Evolutionary conservation across 306 rosid species (phyloP).

Genomic region (Quercus berberidifolia): DNA sequence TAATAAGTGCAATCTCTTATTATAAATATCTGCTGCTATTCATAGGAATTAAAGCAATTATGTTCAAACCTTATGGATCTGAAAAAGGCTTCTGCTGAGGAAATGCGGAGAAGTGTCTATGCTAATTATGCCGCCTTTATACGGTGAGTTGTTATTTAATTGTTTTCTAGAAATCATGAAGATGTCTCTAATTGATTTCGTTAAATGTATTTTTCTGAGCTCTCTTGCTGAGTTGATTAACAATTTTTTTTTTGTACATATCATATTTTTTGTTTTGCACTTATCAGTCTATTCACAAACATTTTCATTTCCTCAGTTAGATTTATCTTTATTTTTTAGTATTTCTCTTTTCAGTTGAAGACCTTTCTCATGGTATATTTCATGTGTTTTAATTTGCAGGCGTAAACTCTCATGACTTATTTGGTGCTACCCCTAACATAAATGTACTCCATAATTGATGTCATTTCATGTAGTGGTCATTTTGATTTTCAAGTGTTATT

Average conservation of each 20-base stretch:
- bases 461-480: neutral
- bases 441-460: neutral
- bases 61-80: slow-evolving; percentile 80
- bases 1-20: slow-evolving; percentile 2
- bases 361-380: neutral
- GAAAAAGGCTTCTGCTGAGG: slow-evolving; percentile 94
- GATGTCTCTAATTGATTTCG: neutral
- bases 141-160: slow-evolving; percentile 52
- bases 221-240: neutral
- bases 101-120: slow-evolving; percentile 98
- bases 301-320: too few species aligned
- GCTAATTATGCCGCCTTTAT: slow-evolving; percentile 97
- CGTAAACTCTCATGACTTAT: neutral
- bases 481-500: neutral
- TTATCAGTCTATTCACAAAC: too few species aligned
- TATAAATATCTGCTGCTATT: neutral
- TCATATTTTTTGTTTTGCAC: neutral
- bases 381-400: neutral
- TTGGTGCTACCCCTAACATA: neutral
- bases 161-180: slow-evolving; percentile 2
- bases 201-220: neutral
- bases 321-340: neutral
- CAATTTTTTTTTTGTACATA: neutral
- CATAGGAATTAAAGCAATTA: slow-evolving; percentile 91
- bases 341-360: neutral